These are phyloP conservation scores for Phytophthora hybrid DNA, from an alignment of 352 stramenopile genomes.

Conservation along the genomic window DNA sequence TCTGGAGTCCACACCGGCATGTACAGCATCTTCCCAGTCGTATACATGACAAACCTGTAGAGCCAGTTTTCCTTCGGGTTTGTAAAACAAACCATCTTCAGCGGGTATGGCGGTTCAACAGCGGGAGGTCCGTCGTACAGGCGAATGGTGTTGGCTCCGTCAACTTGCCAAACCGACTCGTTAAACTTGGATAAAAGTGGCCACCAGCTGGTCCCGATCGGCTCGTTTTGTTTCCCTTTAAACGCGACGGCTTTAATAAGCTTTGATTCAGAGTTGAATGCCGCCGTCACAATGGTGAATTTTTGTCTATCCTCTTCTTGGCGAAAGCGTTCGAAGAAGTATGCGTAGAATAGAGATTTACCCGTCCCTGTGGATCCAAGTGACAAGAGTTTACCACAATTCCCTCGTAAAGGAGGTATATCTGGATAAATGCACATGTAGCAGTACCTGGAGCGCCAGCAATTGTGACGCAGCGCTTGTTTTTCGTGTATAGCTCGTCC, in stretches of 20 bases:
- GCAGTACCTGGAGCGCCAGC: neutral
- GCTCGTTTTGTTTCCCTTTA: neutral
- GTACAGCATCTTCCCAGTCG: neutral
- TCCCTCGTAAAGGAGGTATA: neutral
- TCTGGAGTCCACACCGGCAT: slow-evolving; percentile 15
- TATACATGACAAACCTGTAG: neutral
- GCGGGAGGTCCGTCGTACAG: slow-evolving; percentile 3
- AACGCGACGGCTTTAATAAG: neutral
- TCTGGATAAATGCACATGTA: neutral
- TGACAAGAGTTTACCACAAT: neutral
- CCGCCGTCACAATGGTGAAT: slow-evolving; percentile 1
- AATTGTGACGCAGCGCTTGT: neutral
- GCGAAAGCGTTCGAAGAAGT: slow-evolving; percentile 15
- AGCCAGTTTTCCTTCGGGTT: slow-evolving; percentile 9
- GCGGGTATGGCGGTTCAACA: neutral
- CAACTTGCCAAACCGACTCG: neutral
- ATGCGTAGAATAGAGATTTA: slow-evolving; percentile 5
- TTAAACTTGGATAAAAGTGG: neutral
- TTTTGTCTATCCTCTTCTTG: neutral
- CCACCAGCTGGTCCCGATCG: neutral
- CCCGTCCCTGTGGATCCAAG: neutral
- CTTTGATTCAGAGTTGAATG: neutral
- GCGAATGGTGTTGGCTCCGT: neutral
- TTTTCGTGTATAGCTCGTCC: neutral
- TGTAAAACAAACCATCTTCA: slow-evolving; percentile 14